These are phyloP conservation scores for Cyathus striatus DNA, from an alignment of 768 basidiomycete species.

Conservation along the genomic window DNA sequence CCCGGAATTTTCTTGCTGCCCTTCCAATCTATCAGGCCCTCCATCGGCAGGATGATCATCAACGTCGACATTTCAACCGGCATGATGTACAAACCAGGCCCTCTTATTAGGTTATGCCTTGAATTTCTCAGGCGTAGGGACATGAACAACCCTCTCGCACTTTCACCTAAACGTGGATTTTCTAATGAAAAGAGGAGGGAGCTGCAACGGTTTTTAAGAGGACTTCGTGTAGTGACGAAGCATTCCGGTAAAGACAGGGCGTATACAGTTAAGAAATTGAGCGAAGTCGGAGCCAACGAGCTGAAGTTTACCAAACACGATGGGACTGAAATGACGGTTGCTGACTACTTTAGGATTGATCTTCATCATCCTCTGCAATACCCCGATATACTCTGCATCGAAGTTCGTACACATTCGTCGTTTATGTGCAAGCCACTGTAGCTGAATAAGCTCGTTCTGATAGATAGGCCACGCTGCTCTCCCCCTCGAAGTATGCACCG, in stretches of 20 bases:
- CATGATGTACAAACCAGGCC: constrained; percentile 66
- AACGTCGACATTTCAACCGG: constrained; percentile 81
- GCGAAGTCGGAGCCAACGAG: constrained; percentile 38
- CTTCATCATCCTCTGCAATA: constrained; percentile 28
- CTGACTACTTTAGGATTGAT: constrained; percentile 18
- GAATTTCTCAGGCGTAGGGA: constrained; percentile 35
- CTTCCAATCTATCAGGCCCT: constrained; percentile 75
- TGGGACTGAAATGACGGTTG: constrained; percentile 42
- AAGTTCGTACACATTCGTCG: constrained; percentile 29
- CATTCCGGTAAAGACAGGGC: constrained; percentile 13
- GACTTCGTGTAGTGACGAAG: constrained; percentile 19
- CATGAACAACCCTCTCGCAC: background rate
- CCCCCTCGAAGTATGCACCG: constrained; percentile 66
- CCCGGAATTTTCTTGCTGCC: too few species aligned
- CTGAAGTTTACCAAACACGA: constrained; percentile 44
- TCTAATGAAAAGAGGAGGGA: constrained; percentile 49
- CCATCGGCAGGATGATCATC: constrained; percentile 55
- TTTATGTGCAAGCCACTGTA: background rate
- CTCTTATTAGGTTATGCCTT: constrained; percentile 50
- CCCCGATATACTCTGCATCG: constrained; percentile 50
- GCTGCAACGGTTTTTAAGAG: constrained; percentile 29
- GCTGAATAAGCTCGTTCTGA: constrained; percentile 51
- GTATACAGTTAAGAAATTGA: constrained; percentile 53
- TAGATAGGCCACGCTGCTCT: too few species aligned
- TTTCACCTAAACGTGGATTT: constrained; percentile 29